Conservation (phyloP, 2,329 filamentous ascomycete species). For the Leptographium lundbergii region DNA sequence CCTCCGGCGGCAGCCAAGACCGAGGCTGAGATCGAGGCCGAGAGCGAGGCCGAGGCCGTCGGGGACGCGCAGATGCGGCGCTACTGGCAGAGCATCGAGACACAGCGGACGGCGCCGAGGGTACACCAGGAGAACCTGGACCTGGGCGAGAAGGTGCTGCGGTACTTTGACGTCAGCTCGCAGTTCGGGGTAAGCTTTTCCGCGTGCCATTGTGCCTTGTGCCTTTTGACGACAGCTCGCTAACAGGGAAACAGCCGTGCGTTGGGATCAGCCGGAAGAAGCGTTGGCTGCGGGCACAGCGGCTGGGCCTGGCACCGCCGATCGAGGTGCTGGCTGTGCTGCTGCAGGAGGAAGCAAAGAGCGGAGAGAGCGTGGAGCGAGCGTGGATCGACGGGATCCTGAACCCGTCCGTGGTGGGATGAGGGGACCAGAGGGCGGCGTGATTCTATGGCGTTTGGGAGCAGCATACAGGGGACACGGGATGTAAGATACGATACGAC, state of each 20-base stretch:
- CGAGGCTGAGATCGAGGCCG: slow-evolving; percentile 37
- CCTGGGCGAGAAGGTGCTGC: slow-evolving; percentile 70
- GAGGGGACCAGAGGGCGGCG: not conserved
- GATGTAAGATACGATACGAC: not conserved
- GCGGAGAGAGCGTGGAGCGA: slow-evolving; percentile 41
- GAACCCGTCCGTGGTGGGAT: slow-evolving; percentile 26
- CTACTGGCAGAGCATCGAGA: slow-evolving; percentile 70
- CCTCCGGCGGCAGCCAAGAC: slow-evolving; percentile 23
- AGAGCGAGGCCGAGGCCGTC: slow-evolving; percentile 50
- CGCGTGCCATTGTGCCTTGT: not conserved
- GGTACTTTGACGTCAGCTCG: slow-evolving; percentile 84
- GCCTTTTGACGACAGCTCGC: not conserved
- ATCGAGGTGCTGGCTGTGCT: slow-evolving; percentile 83
- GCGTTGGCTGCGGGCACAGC: slow-evolving; percentile 79
- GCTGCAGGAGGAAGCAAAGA: slow-evolving; percentile 53
- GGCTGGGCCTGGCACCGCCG: slow-evolving; percentile 73
- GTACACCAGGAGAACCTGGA: slow-evolving; percentile 68
- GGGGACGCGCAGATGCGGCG: slow-evolving; percentile 55
- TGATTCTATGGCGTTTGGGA: not conserved
- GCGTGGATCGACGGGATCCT: slow-evolving; percentile 64
- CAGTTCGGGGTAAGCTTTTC: slow-evolving; percentile 73
- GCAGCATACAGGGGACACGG: not conserved
- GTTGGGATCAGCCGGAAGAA: slow-evolving; percentile 71
- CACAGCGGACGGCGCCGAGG: slow-evolving; percentile 50
- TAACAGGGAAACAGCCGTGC: slow-evolving; percentile 51